Evolutionary conservation across 371 early-diverging fungal genomes (phyloP).

Genomic region (Mucor piriformis): DNA sequence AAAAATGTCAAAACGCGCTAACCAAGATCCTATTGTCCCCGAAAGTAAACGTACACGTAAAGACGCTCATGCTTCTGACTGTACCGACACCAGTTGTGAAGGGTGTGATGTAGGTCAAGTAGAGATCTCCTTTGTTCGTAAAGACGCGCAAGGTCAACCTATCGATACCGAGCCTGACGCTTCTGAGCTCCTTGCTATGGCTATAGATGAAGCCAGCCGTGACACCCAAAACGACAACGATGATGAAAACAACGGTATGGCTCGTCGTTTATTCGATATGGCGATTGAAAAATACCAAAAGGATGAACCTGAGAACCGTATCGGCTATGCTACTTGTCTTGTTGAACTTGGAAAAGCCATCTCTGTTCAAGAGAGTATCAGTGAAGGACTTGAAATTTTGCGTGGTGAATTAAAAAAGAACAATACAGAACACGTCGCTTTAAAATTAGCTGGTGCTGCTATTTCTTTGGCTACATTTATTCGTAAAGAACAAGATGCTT

Average conservation of each 20-base stretch:
- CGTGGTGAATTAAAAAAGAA: constrained; percentile 29
- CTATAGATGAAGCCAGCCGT: constrained; percentile 47
- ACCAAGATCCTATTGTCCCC: constrained; percentile 4
- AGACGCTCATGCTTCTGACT: constrained; percentile 51
- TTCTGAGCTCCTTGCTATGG: constrained; percentile 58
- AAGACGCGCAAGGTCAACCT: constrained; percentile 35
- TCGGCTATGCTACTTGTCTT: constrained; percentile 47
- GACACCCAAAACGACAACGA: constrained; percentile 12
- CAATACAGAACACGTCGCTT: neutral
- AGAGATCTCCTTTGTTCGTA: constrained; percentile 57
- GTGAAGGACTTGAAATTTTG: constrained; percentile 47
- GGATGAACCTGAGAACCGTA: constrained; percentile 43
- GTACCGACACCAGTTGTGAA: constrained; percentile 52
- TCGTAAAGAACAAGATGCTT: constrained; percentile 31
- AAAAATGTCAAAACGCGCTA: constrained; percentile 27
- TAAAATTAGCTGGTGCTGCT: constrained; percentile 32
- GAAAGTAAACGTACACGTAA: constrained; percentile 14
- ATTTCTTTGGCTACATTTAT: constrained; percentile 25
- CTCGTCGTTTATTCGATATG: constrained; percentile 58
- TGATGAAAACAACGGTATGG: constrained; percentile 35
- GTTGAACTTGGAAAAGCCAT: constrained; percentile 45
- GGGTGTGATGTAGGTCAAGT: constrained; percentile 68
- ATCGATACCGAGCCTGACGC: constrained; percentile 42
- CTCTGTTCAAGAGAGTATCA: constrained; percentile 48
- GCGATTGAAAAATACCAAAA: constrained; percentile 58